Evolutionary conservation across 768 basidiomycete species (phyloP).

Genomic region (Mrakia gelida): DNA sequence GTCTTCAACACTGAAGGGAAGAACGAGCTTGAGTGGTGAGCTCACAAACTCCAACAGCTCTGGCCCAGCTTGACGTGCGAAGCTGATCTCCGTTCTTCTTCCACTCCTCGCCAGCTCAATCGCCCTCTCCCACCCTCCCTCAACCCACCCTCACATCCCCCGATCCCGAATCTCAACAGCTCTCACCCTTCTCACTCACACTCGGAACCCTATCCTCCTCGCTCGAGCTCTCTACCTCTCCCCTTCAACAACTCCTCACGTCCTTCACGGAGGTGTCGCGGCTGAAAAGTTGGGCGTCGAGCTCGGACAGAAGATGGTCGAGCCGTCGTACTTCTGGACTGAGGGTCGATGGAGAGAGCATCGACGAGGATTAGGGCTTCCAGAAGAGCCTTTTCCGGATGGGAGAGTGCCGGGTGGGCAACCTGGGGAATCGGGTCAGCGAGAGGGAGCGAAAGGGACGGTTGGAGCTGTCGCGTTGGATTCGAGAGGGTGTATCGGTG

Average conservation of each 20-base stretch:
- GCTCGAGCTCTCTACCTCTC: background rate
- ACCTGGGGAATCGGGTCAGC: background rate
- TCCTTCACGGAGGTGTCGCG: background rate
- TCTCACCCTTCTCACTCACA: background rate
- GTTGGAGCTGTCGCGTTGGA: background rate
- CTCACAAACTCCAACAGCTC: background rate
- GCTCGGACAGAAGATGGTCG: background rate
- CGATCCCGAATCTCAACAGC: background rate
- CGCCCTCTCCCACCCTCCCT: conserved; percentile 1
- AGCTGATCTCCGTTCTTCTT: background rate
- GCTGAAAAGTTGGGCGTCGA: background rate
- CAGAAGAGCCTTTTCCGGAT: background rate
- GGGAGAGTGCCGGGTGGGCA: background rate
- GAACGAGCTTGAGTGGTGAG: background rate
- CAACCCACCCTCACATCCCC: conserved; percentile 1
- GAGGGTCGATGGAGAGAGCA: background rate
- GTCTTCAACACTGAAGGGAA: background rate
- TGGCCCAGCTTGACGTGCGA: background rate
- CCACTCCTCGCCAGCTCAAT: background rate
- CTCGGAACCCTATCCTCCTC: background rate
- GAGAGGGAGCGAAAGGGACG: background rate
- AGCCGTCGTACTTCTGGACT: background rate
- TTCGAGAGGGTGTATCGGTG: background rate
- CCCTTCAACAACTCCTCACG: background rate
- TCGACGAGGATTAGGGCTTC: background rate